Percentiles rank a stretch among this genome's conserved stretches.
Evolutionary conservation across 2,329 filamentous ascomycete species (phyloP).

Genomic region (Fusarium protoensiforme): DNA sequence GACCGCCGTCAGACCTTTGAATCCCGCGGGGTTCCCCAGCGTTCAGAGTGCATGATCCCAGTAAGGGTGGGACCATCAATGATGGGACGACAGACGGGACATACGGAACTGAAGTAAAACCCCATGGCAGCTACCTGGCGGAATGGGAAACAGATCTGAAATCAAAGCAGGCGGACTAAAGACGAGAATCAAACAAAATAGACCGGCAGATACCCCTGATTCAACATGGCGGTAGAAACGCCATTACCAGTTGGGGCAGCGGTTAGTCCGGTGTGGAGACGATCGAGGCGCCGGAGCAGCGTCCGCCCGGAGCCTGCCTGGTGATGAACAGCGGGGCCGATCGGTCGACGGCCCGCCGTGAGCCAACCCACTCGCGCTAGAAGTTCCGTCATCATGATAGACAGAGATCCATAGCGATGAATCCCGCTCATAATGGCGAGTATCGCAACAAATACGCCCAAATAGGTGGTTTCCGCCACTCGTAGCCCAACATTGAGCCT

Average conservation of each 20-base stretch:
- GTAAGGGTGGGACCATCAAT: not conserved
- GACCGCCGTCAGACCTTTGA: not conserved
- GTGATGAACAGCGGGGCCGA: conserved; percentile 32
- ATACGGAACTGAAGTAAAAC: not conserved
- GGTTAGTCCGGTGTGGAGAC: not conserved
- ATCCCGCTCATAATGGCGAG: not conserved
- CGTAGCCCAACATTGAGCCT: too few relatives aligned
- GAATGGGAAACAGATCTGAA: not conserved
- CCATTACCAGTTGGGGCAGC: not conserved
- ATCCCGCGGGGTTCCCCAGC: conserved; percentile 12
- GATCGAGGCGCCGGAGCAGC: not conserved
- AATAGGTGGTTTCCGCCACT: too few relatives aligned
- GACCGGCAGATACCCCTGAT: not conserved
- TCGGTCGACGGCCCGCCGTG: conserved; percentile 25
- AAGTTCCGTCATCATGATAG: not conserved
- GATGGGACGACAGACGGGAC: not conserved
- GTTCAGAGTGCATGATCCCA: conserved; percentile 11
- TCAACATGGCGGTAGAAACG: not conserved
- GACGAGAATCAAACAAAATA: not conserved
- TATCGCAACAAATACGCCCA: too few relatives aligned
- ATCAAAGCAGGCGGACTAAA: not conserved
- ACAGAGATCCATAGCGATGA: not conserved
- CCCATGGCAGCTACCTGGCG: not conserved
- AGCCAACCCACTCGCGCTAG: conserved; percentile 2
- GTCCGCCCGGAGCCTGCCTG: conserved; percentile 8